Evolutionary conservation across 1,284 basidiomycete species (phyloP).

Genomic region (Boletus semigastroideus): DNA sequence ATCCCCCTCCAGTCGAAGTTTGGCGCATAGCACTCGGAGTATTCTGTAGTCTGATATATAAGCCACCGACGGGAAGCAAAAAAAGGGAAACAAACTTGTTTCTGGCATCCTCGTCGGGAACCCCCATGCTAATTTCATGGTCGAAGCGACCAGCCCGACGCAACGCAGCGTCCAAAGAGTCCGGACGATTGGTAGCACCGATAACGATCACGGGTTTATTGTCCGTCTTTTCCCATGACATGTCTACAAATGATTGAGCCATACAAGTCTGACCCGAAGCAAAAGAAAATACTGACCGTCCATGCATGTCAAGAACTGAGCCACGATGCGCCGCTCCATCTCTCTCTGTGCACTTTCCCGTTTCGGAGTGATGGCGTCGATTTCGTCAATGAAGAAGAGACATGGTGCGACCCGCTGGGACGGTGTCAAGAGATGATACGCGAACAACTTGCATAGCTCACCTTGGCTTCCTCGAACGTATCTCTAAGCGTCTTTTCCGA

Average conservation of each 20-base stretch:
- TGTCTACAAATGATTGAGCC: slow-evolving; percentile 47
- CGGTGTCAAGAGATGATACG: background rate
- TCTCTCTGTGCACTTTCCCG: slow-evolving; percentile 95
- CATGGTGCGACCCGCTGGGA: slow-evolving; percentile 82
- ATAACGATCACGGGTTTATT: slow-evolving; percentile 93
- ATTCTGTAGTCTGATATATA: slow-evolving; percentile 52
- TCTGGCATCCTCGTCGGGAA: slow-evolving; percentile 88
- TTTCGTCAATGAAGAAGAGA: slow-evolving; percentile 94
- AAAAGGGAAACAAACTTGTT: slow-evolving; percentile 67
- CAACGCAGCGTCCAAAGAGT: slow-evolving; percentile 91
- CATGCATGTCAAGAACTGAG: slow-evolving; percentile 96
- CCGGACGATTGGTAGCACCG: slow-evolving; percentile 94
- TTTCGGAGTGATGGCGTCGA: slow-evolving; percentile 97
- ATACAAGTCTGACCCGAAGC: background rate
- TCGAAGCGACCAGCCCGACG: slow-evolving; percentile 94
- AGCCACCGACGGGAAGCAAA: background rate
- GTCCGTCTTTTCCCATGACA: slow-evolving; percentile 90
- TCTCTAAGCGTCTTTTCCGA: slow-evolving; percentile 95
- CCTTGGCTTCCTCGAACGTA: slow-evolving; percentile 95
- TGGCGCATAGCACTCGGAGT: slow-evolving; percentile 74
- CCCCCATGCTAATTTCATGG: slow-evolving; percentile 96
- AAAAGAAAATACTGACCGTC: slow-evolving; percentile 64
- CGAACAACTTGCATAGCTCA: background rate
- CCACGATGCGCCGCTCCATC: slow-evolving; percentile 97
- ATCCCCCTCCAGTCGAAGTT: slow-evolving; percentile 74